phyloP scores from a whole-genome alignment of 1,284 basidiomycete genomes.

The Ceratobasidium sp. region DNA sequence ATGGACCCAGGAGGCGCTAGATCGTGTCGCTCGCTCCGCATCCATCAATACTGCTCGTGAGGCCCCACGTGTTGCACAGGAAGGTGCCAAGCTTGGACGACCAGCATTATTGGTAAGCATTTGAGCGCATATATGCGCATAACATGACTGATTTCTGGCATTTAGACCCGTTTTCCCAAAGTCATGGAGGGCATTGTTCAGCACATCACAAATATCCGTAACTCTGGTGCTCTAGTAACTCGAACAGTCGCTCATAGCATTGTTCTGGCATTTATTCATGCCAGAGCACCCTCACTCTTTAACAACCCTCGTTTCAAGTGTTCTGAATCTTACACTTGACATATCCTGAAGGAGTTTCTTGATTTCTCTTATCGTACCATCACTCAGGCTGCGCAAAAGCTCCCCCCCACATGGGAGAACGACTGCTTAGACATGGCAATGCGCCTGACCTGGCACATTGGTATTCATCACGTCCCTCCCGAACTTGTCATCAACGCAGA shows the following conservation, averaged over 20 bases:
- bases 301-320: background rate
- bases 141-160: background rate
- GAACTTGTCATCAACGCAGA: conserved; percentile 29
- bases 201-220: background rate
- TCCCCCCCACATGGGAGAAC: background rate
- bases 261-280: background rate
- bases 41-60: background rate
- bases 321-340: background rate
- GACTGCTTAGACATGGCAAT: conserved; percentile 1
- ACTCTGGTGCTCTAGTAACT: background rate
- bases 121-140: background rate
- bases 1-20: conserved; percentile 3
- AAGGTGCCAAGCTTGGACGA: background rate
- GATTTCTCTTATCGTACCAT: background rate
- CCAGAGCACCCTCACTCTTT: background rate
- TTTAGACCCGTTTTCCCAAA: background rate
- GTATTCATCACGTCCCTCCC: background rate
- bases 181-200: background rate
- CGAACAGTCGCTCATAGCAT: conserved; percentile 6
- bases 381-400: background rate
- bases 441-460: background rate
- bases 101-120: conserved; percentile 2
- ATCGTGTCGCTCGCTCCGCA: background rate
- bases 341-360: background rate
- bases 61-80: background rate